Percentiles rank a stretch among this genome's conserved stretches.
Conservation (phyloP, 2,329 filamentous ascomycete genomes). For the Chaetomiaceae sp. region DNA sequence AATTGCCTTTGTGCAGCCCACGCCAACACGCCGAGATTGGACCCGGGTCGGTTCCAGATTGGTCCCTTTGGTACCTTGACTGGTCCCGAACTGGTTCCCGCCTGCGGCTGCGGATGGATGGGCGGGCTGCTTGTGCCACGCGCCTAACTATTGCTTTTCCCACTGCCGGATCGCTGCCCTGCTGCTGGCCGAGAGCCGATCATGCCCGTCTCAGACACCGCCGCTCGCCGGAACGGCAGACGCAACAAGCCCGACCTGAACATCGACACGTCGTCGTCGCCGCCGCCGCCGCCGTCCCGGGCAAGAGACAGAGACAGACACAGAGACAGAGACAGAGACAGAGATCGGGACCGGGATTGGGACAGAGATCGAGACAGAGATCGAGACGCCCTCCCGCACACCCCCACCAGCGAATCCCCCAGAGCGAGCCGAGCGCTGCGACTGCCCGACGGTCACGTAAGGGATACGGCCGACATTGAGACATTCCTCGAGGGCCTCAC, state of each 20-base stretch:
- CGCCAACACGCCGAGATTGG: too few relatives aligned
- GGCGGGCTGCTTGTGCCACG: constrained; percentile 13
- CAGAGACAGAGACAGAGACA: neutral
- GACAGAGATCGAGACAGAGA: neutral
- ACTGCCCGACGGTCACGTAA: constrained; percentile 21
- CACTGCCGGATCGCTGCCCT: neutral
- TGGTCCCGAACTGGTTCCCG: neutral
- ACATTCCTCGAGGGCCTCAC: constrained; percentile 39
- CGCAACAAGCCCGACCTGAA: constrained; percentile 27
- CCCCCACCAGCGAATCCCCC: constrained; percentile 29
- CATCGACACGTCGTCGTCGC: constrained; percentile 25
- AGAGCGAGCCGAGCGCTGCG: constrained; percentile 31
- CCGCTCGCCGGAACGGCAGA: constrained; percentile 17
- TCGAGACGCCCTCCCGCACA: constrained; percentile 25
- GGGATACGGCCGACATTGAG: constrained; percentile 33
- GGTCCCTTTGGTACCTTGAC: too few relatives aligned
- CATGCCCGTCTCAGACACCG: constrained; percentile 18
- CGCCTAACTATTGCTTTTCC: constrained; percentile 13
- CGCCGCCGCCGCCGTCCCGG: constrained; percentile 13
- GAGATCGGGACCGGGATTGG: neutral
- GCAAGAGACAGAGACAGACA: neutral
- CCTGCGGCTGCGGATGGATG: constrained; percentile 12
- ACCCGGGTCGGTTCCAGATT: neutral
- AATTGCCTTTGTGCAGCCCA: too few relatives aligned
- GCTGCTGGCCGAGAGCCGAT: neutral